phyloP scores from a whole-genome alignment of 768 basidiomycete species.

The Tylopilus vinaceipallidus region DNA sequence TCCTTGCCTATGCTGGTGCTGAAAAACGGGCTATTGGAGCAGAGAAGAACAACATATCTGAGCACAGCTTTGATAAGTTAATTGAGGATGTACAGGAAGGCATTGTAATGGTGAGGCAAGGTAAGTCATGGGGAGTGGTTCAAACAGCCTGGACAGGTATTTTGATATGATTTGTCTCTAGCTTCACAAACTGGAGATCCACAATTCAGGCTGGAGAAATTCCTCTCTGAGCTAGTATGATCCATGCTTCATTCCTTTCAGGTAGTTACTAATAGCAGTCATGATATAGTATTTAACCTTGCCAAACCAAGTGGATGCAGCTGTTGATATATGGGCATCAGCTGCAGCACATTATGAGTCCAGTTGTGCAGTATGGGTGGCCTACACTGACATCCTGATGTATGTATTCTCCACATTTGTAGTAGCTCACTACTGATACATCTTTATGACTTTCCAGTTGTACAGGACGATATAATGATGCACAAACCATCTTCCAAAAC shows the following conservation, averaged over 20 bases:
- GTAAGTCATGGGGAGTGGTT: too few relatives aligned
- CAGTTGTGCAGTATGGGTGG: slow-evolving; percentile 73
- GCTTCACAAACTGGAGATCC: slow-evolving; percentile 71
- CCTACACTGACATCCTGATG: slow-evolving; percentile 74
- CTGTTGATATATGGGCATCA: slow-evolving; percentile 62
- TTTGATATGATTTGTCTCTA: slow-evolving; percentile 26
- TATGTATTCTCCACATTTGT: slow-evolving; percentile 37
- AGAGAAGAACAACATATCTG: slow-evolving; percentile 48
- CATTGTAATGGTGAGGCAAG: slow-evolving; percentile 58
- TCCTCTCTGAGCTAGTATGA: slow-evolving; percentile 72
- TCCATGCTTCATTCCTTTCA: slow-evolving; percentile 9
- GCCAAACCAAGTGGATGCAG: slow-evolving; percentile 50
- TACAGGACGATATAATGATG: slow-evolving; percentile 51
- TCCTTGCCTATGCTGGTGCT: slow-evolving; percentile 63
- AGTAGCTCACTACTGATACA: neutral
- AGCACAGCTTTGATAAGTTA: slow-evolving; percentile 49
- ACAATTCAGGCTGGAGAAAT: slow-evolving; percentile 79
- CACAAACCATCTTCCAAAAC: slow-evolving; percentile 65
- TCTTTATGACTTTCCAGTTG: slow-evolving; percentile 38
- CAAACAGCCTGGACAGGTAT: neutral
- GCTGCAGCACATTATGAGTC: slow-evolving; percentile 66
- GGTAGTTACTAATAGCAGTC: neutral
- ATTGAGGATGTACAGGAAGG: slow-evolving; percentile 62
- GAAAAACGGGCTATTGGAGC: slow-evolving; percentile 56
- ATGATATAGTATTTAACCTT: slow-evolving; percentile 45